phyloP scores from a whole-genome alignment of 345 rosid genomes.

The Brassica incana region DNA sequence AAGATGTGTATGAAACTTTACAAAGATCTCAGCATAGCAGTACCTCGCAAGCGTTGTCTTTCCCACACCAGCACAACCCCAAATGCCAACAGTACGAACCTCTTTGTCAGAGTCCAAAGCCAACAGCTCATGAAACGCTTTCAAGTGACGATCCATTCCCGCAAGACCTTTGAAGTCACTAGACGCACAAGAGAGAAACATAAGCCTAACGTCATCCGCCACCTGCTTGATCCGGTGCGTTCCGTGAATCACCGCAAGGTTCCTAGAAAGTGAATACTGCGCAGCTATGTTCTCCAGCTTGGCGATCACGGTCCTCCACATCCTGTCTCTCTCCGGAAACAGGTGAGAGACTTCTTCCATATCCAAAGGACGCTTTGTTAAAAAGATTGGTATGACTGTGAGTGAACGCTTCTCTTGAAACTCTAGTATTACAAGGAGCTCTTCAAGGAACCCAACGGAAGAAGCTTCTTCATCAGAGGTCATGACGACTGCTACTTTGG shows the following conservation, averaged over 20 bases:
- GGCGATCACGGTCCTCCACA: neutral
- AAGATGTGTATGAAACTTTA: neutral
- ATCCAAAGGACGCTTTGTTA: neutral
- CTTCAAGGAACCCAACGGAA: neutral
- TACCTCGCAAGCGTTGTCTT: neutral
- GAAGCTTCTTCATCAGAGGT: neutral
- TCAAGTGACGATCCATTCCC: neutral
- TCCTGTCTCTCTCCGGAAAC: neutral
- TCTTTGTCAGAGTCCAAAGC: neutral
- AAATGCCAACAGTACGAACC: neutral
- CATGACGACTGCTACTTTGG: neutral
- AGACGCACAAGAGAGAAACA: neutral
- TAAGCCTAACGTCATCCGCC: neutral
- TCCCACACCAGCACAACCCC: neutral
- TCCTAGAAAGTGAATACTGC: neutral
- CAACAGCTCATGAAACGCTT: neutral
- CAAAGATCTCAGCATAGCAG: neutral
- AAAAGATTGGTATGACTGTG: neutral
- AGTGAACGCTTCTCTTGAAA: neutral
- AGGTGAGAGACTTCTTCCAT: neutral
- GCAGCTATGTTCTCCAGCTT: neutral
- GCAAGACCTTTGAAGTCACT: neutral
- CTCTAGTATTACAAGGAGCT: neutral
- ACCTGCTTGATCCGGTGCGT: neutral
- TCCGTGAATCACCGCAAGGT: neutral